Base-by-base conservation (phyloP, 345 rosid species). In the Syzygium jambos region DNA sequence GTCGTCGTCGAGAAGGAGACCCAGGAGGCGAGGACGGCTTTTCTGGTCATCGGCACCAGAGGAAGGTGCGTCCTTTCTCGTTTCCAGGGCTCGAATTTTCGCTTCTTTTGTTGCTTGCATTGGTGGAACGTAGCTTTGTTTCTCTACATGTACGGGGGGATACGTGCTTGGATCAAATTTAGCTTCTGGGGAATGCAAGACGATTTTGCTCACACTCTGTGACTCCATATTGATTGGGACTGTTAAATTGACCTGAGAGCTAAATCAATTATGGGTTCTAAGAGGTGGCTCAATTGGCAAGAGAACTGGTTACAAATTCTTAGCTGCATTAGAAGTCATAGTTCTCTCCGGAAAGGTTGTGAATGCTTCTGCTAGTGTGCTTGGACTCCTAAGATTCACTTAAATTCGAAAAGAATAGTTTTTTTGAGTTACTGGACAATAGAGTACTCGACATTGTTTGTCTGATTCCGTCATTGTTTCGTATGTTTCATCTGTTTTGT, bases 11-110 rank as follows among this genome's bases (percentile, higher is more conserved):
- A 94, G 89, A 93, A 92, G 88, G 91, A 91, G 86, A 89, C 90
- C 52, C 90, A 90, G 92, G 93, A 95, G 86, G 91, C 96, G 34
- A 94, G 94, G 88, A 94, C 95, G 53, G 92, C 96, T 52, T 91
- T 94, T 52, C 88, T 97, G 82, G 91, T 96, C 93, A 97, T 97
- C 86, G 99, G 99, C 52, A 97, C 99, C 21, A 90, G 99, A 88
- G 99, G 99, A 92, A 97, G 99, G 99, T 97, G 51, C 15, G 12
- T 68, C 55, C 25, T 29, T 41, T 17, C 16, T 51, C 16, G 52
- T 51, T 87, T 85, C 52, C 29, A 23, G 82, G 38, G 82, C 86
- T 84, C 61, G 86, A 53, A 85, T 85, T 85, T 85, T 12, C 49
- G 43, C 86, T 57, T 57, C 19, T 53, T n/a, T 29, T 49, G 43